These are phyloP conservation scores for Boletus semigastroideus DNA, from an alignment of 1,284 basidiomycete species.

Conservation along the genomic window DNA sequence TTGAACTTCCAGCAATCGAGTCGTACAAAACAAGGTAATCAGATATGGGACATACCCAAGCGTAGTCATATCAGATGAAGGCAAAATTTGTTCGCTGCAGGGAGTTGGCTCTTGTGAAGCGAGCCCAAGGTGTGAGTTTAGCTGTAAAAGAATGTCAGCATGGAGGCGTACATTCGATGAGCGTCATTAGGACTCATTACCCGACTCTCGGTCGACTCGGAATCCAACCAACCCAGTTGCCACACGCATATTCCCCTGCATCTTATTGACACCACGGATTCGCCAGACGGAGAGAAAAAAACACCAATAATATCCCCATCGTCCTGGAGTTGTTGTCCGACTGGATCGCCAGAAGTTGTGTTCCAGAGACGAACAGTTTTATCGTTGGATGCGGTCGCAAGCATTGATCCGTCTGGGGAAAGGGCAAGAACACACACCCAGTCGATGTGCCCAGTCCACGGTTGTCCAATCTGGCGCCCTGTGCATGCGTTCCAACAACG, in stretches of 20 bases:
- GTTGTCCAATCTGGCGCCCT: constrained; percentile 2
- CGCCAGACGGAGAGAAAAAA: constrained; percentile 7
- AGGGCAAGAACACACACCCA: neutral
- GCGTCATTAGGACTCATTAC: neutral
- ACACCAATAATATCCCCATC: neutral
- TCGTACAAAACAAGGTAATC: too few relatives aligned
- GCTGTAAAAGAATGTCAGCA: neutral
- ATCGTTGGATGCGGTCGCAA: constrained; percentile 13
- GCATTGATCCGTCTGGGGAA: constrained; percentile 7
- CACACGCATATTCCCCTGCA: rapidly evolving
- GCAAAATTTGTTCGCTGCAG: too few relatives aligned
- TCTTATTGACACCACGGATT: constrained; percentile 1
- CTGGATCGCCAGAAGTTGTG: neutral
- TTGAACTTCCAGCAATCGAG: neutral
- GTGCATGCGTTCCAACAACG: constrained; percentile 11
- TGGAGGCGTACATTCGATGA: too few relatives aligned
- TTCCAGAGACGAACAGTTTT: constrained; percentile 15
- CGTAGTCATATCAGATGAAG: neutral
- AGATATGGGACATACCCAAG: neutral
- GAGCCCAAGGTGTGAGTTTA: neutral
- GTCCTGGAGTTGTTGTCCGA: constrained; percentile 1
- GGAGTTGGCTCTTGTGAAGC: neutral
- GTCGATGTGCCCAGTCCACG: neutral
- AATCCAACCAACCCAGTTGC: neutral
- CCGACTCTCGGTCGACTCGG: neutral